Conservation (phyloP, 768 basidiomycete species). For the Ramaria rubella region DNA sequence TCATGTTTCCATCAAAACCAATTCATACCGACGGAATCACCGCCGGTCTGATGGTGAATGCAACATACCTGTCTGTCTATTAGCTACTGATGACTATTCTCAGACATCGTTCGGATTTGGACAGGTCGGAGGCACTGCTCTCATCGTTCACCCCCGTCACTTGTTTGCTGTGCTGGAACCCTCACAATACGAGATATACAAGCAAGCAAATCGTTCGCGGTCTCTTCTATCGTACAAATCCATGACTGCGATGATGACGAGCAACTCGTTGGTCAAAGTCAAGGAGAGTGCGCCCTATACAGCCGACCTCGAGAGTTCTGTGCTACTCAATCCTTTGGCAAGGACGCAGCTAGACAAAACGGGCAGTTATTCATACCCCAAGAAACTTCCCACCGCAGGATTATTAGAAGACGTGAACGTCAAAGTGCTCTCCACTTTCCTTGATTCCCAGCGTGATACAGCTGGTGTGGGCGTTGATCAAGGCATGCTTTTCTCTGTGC, state of each 20-base stretch:
- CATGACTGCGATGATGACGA: constrained; percentile 95
- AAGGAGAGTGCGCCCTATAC: constrained; percentile 90
- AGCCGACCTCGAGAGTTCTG: constrained; percentile 76
- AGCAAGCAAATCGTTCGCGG: constrained; percentile 56
- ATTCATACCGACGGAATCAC: constrained; percentile 91
- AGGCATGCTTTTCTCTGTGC: constrained; percentile 42
- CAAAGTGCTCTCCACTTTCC: constrained; percentile 50
- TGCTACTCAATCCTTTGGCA: constrained; percentile 89
- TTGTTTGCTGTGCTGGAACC: constrained; percentile 80
- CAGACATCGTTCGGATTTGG: constrained; percentile 97
- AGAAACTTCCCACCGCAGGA: constrained; percentile 49
- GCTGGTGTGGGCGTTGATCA: constrained; percentile 87
- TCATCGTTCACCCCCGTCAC: constrained; percentile 87
- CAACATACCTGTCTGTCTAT: too few species aligned
- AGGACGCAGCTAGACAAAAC: constrained; percentile 83
- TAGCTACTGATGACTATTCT: constrained; percentile 6
- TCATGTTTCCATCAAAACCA: constrained; percentile 97
- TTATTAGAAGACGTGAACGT: constrained; percentile 59
- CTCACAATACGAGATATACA: constrained; percentile 72
- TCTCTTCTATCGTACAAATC: constrained; percentile 73
- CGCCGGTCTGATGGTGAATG: constrained; percentile 83
- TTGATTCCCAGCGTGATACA: constrained; percentile 40
- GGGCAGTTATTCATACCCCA: constrained; percentile 75
- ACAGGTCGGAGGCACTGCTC: constrained; percentile 91
- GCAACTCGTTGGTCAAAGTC: constrained; percentile 87